Percentiles rank a stretch among this genome's conserved stretches.
Evolutionary conservation across 495 filamentous ascomycete genomes (phyloP).

Genomic region (Astrothelium subdiscretum): DNA sequence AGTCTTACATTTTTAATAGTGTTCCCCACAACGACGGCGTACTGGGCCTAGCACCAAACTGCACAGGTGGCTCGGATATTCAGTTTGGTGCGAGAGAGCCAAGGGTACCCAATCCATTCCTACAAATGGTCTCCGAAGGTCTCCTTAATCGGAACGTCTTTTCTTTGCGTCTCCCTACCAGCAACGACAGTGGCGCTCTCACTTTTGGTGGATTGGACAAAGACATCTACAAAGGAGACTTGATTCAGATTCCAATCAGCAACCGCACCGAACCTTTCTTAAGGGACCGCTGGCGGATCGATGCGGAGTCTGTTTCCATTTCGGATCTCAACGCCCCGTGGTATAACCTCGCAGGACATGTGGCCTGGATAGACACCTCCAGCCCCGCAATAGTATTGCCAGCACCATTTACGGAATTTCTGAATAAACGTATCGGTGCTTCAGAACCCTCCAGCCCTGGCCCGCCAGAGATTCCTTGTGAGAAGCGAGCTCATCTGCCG

Average conservation of each 20-base stretch:
- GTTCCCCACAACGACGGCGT: background rate
- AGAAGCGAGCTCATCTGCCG: background rate
- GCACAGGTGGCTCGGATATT: background rate
- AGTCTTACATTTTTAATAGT: background rate
- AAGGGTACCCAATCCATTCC: no score
- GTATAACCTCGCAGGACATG: background rate
- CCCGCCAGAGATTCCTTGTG: no score
- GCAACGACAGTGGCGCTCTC: background rate
- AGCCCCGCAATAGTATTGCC: background rate
- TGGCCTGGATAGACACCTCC: background rate
- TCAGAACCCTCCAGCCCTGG: background rate
- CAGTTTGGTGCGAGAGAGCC: no score
- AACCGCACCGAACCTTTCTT: background rate
- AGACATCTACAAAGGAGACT: background rate
- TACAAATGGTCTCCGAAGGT: no score
- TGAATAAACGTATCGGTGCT: background rate
- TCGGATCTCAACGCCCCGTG: background rate
- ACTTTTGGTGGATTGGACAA: background rate
- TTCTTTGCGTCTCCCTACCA: background rate
- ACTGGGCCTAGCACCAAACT: background rate
- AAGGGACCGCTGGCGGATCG: background rate
- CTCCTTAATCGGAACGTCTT: background rate
- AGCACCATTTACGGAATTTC: background rate
- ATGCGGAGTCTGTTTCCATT: background rate
- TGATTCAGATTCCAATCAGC: background rate